These are phyloP conservation scores for Parafenestella ontariensis DNA, from an alignment of 2,329 filamentous ascomycete genomes.

Conservation along the genomic window DNA sequence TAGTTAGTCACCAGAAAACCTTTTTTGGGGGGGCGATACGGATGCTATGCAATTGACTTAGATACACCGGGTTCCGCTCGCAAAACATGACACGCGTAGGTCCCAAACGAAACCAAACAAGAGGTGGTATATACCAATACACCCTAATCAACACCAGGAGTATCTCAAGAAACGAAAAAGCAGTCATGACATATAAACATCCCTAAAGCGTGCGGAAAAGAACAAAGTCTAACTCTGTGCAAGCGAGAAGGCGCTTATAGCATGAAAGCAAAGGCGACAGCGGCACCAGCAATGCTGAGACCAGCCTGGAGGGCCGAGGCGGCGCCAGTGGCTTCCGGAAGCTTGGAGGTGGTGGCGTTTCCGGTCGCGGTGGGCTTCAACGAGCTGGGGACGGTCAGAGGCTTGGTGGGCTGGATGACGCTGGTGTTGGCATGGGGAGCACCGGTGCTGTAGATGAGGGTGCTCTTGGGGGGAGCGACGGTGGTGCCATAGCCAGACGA, in stretches of 20 bases:
- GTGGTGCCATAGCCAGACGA: slow-evolving; percentile 14
- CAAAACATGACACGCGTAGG: neutral
- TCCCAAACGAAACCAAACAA: slow-evolving; percentile 5
- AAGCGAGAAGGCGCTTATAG: slow-evolving; percentile 33
- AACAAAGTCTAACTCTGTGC: neutral
- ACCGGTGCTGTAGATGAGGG: slow-evolving; percentile 27
- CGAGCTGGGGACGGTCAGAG: slow-evolving; percentile 41
- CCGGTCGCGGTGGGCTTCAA: slow-evolving; percentile 40
- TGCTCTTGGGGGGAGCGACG: slow-evolving; percentile 21
- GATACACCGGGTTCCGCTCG: neutral
- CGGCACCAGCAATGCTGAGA: slow-evolving; percentile 50
- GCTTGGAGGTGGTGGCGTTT: slow-evolving; percentile 31
- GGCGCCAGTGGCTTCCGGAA: slow-evolving; percentile 42
- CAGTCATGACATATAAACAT: slow-evolving; percentile 32
- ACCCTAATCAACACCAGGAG: slow-evolving; percentile 26
- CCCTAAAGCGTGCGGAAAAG: neutral
- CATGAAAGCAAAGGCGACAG: slow-evolving; percentile 52
- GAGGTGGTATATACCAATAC: slow-evolving; percentile 14
- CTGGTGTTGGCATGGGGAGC: slow-evolving; percentile 31
- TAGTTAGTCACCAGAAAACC: neutral
- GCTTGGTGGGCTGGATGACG: slow-evolving; percentile 45
- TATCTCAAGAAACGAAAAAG: slow-evolving; percentile 18
- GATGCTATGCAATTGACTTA: slow-evolving; percentile 1
- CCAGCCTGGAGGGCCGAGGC: slow-evolving; percentile 42
- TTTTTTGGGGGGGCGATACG: neutral